These are phyloP conservation scores for Bolboschoenus planiculmis DNA, from an alignment of 176 grass and related monocot genomes.

Conservation along the genomic window DNA sequence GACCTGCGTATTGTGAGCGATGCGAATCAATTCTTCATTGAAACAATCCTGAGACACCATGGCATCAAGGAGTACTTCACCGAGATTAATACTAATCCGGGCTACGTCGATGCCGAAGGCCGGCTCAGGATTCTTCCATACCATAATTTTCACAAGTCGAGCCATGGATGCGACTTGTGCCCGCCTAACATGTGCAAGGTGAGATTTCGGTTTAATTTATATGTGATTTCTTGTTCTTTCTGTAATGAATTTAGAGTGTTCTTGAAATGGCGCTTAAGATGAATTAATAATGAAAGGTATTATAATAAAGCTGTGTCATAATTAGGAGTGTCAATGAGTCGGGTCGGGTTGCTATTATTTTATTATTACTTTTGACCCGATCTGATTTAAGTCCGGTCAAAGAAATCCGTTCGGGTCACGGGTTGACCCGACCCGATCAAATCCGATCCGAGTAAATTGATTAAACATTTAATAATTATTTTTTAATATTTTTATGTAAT, in stretches of 20 bases:
- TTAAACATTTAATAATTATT: too few relatives aligned
- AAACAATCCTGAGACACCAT: constrained; percentile 66
- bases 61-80: constrained; percentile 62
- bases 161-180: constrained; percentile 70
- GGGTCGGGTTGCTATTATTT: too few relatives aligned
- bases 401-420: too few relatives aligned
- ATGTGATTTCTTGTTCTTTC: background rate
- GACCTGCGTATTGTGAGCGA: constrained; percentile 78
- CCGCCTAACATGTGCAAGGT: constrained; percentile 98
- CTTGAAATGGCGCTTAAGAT: background rate
- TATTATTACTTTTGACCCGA: too few relatives aligned
- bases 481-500: too few relatives aligned
- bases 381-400: too few relatives aligned
- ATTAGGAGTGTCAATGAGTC: too few relatives aligned
- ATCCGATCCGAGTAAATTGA: too few relatives aligned
- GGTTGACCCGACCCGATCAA: too few relatives aligned
- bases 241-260: background rate
- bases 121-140: constrained; percentile 53
- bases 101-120: constrained; percentile 41
- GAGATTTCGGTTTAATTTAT: background rate
- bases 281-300: background rate
- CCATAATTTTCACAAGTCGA: constrained; percentile 39
- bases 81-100: constrained; percentile 81
- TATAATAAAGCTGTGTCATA: background rate
- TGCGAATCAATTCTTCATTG: constrained; percentile 89